Percentiles rank a stretch among this genome's conserved stretches.
Conservation (phyloP, 768 basidiomycete genomes). For the Mycena latifolia region DNA sequence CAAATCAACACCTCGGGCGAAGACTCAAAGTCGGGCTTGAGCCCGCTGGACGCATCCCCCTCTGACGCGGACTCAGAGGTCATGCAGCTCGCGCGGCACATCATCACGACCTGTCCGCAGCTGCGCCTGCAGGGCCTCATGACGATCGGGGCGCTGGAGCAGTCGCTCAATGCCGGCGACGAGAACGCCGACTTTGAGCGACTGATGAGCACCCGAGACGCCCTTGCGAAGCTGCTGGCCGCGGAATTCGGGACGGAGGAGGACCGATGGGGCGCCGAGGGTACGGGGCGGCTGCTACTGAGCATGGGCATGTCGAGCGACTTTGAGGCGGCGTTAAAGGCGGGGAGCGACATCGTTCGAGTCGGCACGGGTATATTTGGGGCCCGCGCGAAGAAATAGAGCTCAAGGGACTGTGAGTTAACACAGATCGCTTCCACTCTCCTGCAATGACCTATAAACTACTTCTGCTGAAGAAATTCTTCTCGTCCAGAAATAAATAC, state of each 20-base stretch:
- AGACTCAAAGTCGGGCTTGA: constrained; percentile 87
- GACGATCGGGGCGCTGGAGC: constrained; percentile 92
- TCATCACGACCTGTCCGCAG: constrained; percentile 79
- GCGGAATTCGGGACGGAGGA: constrained; percentile 33
- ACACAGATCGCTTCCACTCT: constrained; percentile 16
- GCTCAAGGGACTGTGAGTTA: too few species aligned
- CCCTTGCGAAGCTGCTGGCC: constrained; percentile 57
- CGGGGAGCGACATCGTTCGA: constrained; percentile 89
- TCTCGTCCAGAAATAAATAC: constrained; percentile 21
- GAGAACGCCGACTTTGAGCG: constrained; percentile 66
- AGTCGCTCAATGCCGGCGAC: constrained; percentile 66
- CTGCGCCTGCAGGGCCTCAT: constrained; percentile 90
- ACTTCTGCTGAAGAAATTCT: constrained; percentile 29
- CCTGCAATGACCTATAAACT: constrained; percentile 22
- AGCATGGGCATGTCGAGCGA: constrained; percentile 91
- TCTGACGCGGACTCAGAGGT: constrained; percentile 62
- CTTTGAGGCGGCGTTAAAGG: constrained; percentile 81
- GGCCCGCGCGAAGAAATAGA: constrained; percentile 66
- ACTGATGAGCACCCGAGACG: constrained; percentile 65
- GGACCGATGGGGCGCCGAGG: constrained; percentile 49
- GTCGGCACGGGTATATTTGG: constrained; percentile 96
- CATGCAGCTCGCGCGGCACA: constrained; percentile 73
- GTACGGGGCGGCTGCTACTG: constrained; percentile 50
- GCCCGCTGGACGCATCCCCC: constrained; percentile 60
- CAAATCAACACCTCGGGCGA: constrained; percentile 99